Percentiles rank a stretch among this genome's conserved stretches.
Conservation (phyloP, 1,284 basidiomycete species). For the Boletellus deceptivus region DNA sequence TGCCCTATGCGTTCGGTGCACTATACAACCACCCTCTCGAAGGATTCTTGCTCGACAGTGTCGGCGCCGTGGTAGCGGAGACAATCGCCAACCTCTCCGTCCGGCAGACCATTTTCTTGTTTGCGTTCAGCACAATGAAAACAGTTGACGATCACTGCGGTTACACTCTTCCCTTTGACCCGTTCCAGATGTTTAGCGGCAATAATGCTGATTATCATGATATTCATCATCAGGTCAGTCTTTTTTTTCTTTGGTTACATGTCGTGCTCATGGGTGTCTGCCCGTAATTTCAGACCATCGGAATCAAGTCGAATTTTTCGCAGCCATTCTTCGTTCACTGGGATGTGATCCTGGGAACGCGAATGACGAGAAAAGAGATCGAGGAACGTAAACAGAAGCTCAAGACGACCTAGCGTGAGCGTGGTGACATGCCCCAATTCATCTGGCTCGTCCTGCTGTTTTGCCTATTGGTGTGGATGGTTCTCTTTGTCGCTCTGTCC, state of each 20-base stretch:
- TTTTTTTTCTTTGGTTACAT: background rate
- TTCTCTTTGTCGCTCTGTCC: background rate
- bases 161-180: conserved; percentile 86
- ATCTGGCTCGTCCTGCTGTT: background rate
- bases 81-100: conserved; percentile 67
- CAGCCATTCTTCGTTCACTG: conserved; percentile 94
- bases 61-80: conserved; percentile 83
- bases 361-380: conserved; percentile 74
- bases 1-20: conserved; percentile 96
- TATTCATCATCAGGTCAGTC: conserved; percentile 87
- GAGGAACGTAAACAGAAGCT: conserved; percentile 41
- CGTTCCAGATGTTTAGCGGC: conserved; percentile 81
- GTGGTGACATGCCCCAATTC: background rate
- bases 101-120: conserved; percentile 86
- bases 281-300: conserved; percentile 57
- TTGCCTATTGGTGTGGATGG: conserved; percentile 1
- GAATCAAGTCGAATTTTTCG: conserved; percentile 95
- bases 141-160: conserved; percentile 99
- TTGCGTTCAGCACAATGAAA: conserved; percentile 84
- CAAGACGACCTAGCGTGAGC: conserved; percentile 24
- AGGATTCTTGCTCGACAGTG: conserved; percentile 87
- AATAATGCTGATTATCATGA: conserved; percentile 99
- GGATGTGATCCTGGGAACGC: conserved; percentile 79
- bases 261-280: conserved; percentile 2
- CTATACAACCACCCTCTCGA: conserved; percentile 98